phyloP scores from a whole-genome alignment of 2,329 filamentous ascomycete species.

The Diaporthe humulicola region DNA sequence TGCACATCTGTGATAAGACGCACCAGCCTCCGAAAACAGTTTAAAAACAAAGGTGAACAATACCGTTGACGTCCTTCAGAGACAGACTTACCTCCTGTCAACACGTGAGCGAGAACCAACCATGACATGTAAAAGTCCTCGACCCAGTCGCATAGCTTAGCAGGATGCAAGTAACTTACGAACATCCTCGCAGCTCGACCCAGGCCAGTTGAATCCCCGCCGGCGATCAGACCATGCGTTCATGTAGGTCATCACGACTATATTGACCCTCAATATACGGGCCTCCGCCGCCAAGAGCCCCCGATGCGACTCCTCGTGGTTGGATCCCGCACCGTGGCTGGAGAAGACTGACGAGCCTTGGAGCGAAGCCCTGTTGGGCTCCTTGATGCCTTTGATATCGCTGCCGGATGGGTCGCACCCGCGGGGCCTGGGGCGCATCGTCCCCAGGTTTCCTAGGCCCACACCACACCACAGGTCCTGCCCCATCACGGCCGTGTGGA shows the following conservation, averaged over 20 bases:
- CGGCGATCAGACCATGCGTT: conserved; percentile 20
- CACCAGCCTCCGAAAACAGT: too few relatives aligned
- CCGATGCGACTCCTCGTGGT: conserved; percentile 13
- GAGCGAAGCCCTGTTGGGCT: not conserved
- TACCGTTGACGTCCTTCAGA: not conserved
- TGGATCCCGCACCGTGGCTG: not conserved
- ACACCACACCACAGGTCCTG: not conserved
- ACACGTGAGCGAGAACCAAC: not conserved
- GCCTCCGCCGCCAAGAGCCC: conserved; percentile 13
- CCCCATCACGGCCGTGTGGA: not conserved
- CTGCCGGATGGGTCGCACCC: not conserved
- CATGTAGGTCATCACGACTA: conserved; percentile 15
- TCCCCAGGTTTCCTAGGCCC: not conserved
- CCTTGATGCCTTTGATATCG: not conserved
- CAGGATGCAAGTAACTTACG: not conserved
- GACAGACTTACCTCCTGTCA: not conserved
- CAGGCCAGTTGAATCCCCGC: conserved; percentile 15
- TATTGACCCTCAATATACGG: not conserved
- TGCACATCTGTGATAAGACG: not conserved
- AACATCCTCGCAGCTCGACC: not conserved
- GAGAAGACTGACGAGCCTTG: not conserved
- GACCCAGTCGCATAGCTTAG: not conserved
- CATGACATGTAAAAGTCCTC: not conserved
- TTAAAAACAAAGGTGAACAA: not conserved
- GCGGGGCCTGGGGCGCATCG: not conserved